Base-by-base conservation (phyloP, 768 basidiomycete species). In the Podaxis carcinomalis region DNA sequence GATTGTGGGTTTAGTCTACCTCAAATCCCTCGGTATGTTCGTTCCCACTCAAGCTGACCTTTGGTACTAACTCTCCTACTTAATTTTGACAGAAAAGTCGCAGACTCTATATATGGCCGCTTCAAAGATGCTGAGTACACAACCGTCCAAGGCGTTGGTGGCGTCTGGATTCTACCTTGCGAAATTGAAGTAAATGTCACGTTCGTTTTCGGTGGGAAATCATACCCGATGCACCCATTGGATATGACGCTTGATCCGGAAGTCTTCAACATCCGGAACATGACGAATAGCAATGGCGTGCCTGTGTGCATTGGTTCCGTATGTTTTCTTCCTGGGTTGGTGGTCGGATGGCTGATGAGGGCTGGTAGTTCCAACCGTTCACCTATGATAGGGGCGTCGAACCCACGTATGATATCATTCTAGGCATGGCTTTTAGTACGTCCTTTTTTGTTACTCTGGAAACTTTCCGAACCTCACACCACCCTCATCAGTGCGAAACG, bases 21-120 rank as follows among this genome's bases (percentile, higher is more conserved):
- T 44, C 89, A 91, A 73, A 87, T 90, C 37, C 87, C 88, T 7
- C 85, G 89, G 32, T 75, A 78, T n/a, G 79, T 92, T 63, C 32
- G 6, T 9, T 7, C 16, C 42, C 14, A 7, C 19, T n/a, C 5
- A 16, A 19, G 42, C 16, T 5, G 19, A 32, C 6, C 0, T 44
- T n/a, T 44, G 42, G 5, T 44, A 16, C n/a, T 7, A 9, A 19
- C n/a, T 9, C 19, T n/a, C 13, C 42, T 40, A 40, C 19, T 44
- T 6, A 14, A 44, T n/a, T 44, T 16, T 6, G 42, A 19, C n/a
- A 44, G 47, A 13, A 27, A n/a, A 7, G 47, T 49, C 23, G 83
- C 89, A 4, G 89, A 93, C 64, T 87, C 87, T 19, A 91, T 93
- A 63, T 93, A 93, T 66, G 88, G 90, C 10, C 83, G 88, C 40